These are phyloP conservation scores for Quercus cerris DNA, from an alignment of 306 rosid genomes.

Conservation along the genomic window DNA sequence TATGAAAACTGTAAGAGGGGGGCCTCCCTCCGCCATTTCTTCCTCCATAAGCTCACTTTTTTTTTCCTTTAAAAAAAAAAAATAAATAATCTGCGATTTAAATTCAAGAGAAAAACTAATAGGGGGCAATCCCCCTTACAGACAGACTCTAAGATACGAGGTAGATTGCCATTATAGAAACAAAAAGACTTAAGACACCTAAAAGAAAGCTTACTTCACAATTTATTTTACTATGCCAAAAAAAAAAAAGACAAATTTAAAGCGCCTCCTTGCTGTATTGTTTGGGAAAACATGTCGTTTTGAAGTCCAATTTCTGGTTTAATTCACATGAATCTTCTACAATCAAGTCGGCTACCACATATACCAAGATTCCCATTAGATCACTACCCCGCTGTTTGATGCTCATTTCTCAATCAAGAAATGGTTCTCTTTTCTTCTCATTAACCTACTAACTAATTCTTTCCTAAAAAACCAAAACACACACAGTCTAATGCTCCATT, in stretches of 20 bases:
- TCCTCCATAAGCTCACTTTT: no score
- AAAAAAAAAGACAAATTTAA: background rate
- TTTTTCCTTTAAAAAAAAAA: no score
- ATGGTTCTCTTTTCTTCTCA: background rate
- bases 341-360: background rate
- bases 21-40: no score
- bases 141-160: no score
- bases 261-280: no score
- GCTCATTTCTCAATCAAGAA: background rate
- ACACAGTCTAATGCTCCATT: background rate
- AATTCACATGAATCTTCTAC: background rate
- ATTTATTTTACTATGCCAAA: background rate
- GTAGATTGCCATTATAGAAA: no score
- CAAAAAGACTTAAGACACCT: no score
- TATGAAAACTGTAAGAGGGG: no score
- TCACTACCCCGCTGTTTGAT: background rate
- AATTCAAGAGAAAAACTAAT: no score
- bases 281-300: background rate
- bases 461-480: background rate
- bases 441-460: background rate
- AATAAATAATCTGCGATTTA: no score
- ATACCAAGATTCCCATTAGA: background rate
- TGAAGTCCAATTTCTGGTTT: background rate
- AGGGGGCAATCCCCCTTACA: no score
- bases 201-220: no score